These are phyloP conservation scores for Rhodamnia argentea DNA, from an alignment of 345 rosid species.

Conservation along the genomic window DNA sequence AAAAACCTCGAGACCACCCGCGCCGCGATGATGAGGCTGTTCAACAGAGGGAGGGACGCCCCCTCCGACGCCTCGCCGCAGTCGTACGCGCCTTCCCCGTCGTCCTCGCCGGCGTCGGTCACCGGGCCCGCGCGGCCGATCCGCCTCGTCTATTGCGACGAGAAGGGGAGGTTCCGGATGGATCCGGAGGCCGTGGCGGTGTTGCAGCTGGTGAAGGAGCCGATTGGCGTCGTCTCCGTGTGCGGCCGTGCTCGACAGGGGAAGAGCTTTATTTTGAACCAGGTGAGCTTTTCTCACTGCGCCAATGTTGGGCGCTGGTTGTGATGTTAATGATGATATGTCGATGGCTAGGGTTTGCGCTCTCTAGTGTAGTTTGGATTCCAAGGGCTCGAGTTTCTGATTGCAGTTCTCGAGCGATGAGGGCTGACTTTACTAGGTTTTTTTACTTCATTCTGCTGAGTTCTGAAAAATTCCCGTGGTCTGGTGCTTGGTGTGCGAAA, in stretches of 20 bases:
- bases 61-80: slow-evolving; percentile 24
- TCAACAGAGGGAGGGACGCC: slow-evolving; percentile 29
- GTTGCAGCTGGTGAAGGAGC: slow-evolving; percentile 89
- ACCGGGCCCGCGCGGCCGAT: slow-evolving; percentile 97
- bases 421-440: neutral
- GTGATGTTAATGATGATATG: neutral
- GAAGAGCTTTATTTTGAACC: slow-evolving; percentile 88
- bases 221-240: slow-evolving; percentile 93
- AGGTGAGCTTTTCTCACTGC: slow-evolving; percentile 26
- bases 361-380: neutral
- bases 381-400: neutral
- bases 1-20: neutral
- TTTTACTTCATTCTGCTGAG: neutral
- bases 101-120: slow-evolving; percentile 32
- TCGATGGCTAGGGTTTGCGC: neutral
- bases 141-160: slow-evolving; percentile 80
- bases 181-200: slow-evolving; percentile 98
- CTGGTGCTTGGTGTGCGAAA: neutral
- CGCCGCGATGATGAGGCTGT: slow-evolving; percentile 25
- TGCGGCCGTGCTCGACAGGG: slow-evolving; percentile 99
- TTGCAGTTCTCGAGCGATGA: neutral
- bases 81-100: slow-evolving; percentile 14
- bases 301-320: neutral
- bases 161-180: slow-evolving; percentile 93
- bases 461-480: neutral